Evolutionary conservation across 768 basidiomycete genomes (phyloP).

Genomic region (Suillus americanus): DNA sequence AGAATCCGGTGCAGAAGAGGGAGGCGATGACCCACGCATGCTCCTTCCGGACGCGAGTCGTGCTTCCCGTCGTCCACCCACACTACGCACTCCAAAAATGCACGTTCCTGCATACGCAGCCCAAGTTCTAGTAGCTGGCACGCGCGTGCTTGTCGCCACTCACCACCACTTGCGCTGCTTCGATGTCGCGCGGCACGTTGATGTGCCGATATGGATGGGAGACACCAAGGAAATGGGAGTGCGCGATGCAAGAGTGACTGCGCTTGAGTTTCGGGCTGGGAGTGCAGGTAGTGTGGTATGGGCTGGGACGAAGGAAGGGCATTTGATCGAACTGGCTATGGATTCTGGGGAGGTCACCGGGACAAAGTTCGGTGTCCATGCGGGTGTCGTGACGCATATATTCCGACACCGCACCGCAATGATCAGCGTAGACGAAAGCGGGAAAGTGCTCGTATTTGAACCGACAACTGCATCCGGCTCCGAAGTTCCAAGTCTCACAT

Average conservation of each 20-base stretch:
- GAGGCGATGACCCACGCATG: constrained; percentile 45
- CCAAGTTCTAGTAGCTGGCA: constrained; percentile 54
- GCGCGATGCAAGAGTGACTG: constrained; percentile 72
- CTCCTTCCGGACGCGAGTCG: constrained; percentile 66
- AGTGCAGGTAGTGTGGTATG: constrained; percentile 62
- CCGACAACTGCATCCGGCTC: constrained; percentile 37
- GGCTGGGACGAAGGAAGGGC: constrained; percentile 91
- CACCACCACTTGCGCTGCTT: constrained; percentile 63
- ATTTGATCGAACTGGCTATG: constrained; percentile 80
- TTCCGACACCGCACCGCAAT: constrained; percentile 70
- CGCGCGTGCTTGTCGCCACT: constrained; percentile 56
- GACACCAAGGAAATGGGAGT: constrained; percentile 63
- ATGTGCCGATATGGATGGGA: constrained; percentile 45
- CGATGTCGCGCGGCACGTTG: constrained; percentile 43
- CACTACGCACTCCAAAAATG: constrained; percentile 47
- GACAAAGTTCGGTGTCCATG: constrained; percentile 61
- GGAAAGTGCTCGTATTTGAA: constrained; percentile 77
- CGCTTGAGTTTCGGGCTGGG: constrained; percentile 74
- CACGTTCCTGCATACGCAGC: constrained; percentile 55
- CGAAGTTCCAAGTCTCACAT: constrained; percentile 44
- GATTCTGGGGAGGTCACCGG: constrained; percentile 56
- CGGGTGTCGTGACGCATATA: constrained; percentile 66
- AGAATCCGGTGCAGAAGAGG: constrained; percentile 54
- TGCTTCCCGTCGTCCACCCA: constrained; percentile 57
- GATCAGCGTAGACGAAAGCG: constrained; percentile 82